Conservation (phyloP, 2,329 filamentous ascomycete genomes). For the Chrysoporthe deuterocubensis region DNA sequence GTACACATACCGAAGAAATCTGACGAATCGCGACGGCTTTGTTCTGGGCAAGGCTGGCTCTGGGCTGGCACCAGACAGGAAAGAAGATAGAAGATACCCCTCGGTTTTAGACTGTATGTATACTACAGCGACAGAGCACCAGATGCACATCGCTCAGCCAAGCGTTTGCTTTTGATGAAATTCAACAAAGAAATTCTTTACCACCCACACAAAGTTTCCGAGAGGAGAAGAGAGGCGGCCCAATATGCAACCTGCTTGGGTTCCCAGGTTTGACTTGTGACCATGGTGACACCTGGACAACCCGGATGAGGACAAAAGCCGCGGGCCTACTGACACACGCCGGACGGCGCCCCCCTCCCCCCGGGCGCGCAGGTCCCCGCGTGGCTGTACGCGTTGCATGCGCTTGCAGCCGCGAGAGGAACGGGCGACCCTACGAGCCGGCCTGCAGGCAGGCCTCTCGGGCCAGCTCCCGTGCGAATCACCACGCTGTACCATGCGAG, state of each 20-base stretch:
- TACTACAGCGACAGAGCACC: slow-evolving; percentile 31
- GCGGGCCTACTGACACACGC: background rate
- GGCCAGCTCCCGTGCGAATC: background rate
- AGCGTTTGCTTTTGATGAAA: slow-evolving; percentile 23
- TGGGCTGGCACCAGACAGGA: slow-evolving; percentile 37
- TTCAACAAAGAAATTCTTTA: slow-evolving; percentile 15
- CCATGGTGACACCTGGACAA: background rate
- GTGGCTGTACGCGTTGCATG: slow-evolving; percentile 11
- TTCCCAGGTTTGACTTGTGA: background rate
- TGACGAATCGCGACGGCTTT: slow-evolving; percentile 23
- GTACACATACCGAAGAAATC: slow-evolving; percentile 33
- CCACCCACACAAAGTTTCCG: background rate
- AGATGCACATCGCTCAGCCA: slow-evolving; percentile 34
- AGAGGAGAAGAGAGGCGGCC: background rate
- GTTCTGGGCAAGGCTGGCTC: slow-evolving; percentile 32
- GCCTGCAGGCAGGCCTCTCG: background rate
- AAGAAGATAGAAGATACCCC: slow-evolving; percentile 39
- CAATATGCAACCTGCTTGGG: no score
- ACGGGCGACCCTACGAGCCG: background rate
- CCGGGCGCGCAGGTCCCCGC: background rate
- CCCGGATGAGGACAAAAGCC: background rate
- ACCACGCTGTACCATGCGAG: background rate
- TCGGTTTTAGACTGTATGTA: slow-evolving; percentile 36
- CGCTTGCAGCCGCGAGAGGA: slow-evolving; percentile 1
- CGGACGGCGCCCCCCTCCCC: background rate